These are phyloP conservation scores for Phytophthora sp. DNA, from an alignment of 352 stramenopile genomes.

Conservation along the genomic window DNA sequence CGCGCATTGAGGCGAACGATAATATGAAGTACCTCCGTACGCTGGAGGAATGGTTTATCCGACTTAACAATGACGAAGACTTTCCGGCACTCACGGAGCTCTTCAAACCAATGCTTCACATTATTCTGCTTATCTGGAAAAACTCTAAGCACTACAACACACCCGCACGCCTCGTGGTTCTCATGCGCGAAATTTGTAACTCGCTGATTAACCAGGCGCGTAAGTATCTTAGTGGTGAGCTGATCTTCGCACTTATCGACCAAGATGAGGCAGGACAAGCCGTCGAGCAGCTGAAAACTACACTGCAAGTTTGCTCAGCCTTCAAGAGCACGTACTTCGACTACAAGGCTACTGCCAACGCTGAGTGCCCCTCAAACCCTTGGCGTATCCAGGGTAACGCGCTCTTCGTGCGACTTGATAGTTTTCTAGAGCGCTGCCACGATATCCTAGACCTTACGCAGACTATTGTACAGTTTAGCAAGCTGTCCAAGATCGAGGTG, in stretches of 20 bases:
- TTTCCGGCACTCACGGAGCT: slow-evolving; percentile 92
- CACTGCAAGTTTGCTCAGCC: slow-evolving; percentile 92
- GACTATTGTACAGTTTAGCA: slow-evolving; percentile 98
- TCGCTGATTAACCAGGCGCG: slow-evolving; percentile 94
- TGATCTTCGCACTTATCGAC: slow-evolving; percentile 97
- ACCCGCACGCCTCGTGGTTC: slow-evolving; percentile 94
- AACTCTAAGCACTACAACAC: slow-evolving; percentile 99
- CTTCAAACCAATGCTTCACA: slow-evolving; percentile 99
- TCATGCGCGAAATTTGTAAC: slow-evolving; percentile 99
- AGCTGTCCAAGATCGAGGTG: slow-evolving; percentile 97
- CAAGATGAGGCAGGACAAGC: slow-evolving; percentile 95
- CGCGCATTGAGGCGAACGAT: slow-evolving; percentile 97
- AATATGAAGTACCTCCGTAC: slow-evolving; percentile 98
- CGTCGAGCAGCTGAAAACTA: slow-evolving; percentile 95
- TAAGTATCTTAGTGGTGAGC: slow-evolving; percentile 94
- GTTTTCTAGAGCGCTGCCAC: slow-evolving; percentile 97
- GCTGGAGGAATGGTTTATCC: slow-evolving; percentile 97
- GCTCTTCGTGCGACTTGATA: slow-evolving; percentile 97
- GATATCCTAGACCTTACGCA: slow-evolving; percentile 98
- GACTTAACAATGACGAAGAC: slow-evolving; percentile 95
- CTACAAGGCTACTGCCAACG: slow-evolving; percentile 97
- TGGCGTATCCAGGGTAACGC: slow-evolving; percentile 98
- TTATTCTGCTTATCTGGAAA: slow-evolving; percentile 99
- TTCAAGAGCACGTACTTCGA: slow-evolving; percentile 99
- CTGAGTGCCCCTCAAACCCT: slow-evolving; percentile 97